phyloP scores from a whole-genome alignment of 345 rosid genomes.

The Eucalyptus pauciflora region DNA sequence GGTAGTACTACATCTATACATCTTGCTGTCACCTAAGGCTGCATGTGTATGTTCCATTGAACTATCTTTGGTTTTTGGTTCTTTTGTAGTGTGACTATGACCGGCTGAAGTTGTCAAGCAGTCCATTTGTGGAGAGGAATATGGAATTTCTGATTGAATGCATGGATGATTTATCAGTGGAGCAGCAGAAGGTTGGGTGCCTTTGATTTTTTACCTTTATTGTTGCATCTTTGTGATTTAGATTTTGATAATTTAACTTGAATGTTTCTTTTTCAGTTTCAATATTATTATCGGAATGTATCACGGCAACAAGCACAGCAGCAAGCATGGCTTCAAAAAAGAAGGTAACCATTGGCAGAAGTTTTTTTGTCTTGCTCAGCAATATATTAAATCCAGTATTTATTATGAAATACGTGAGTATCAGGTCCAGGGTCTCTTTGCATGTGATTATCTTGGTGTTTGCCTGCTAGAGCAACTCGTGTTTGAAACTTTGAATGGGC shows the following conservation, averaged over 20 bases:
- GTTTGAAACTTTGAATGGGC: neutral
- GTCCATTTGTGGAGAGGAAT: slow-evolving; percentile 79
- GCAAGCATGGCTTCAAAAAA: slow-evolving; percentile 98
- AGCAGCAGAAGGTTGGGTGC: slow-evolving; percentile 80
- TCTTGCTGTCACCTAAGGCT: neutral
- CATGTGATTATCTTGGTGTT: neutral
- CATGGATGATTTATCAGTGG: slow-evolving; percentile 89
- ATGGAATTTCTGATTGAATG: slow-evolving; percentile 94
- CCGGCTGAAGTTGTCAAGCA: slow-evolving; percentile 75
- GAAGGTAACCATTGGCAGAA: slow-evolving; percentile 39
- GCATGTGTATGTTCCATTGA: neutral
- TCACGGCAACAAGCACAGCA: slow-evolving; percentile 97
- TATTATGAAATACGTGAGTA: neutral
- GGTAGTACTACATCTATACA: slow-evolving; percentile 18
- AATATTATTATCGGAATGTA: slow-evolving; percentile 69
- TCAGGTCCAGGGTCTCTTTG: neutral
- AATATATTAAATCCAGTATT: neutral
- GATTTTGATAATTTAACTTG: neutral
- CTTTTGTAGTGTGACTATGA: slow-evolving; percentile 73
- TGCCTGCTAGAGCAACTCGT: neutral
- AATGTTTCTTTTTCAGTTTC: slow-evolving; percentile 47
- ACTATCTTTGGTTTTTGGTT: neutral
- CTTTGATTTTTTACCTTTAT: neutral
- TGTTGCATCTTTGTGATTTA: neutral
- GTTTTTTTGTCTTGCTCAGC: neutral